These are phyloP conservation scores for Thecaphora frezii DNA, from an alignment of 1,284 basidiomycete species.

Conservation along the genomic window DNA sequence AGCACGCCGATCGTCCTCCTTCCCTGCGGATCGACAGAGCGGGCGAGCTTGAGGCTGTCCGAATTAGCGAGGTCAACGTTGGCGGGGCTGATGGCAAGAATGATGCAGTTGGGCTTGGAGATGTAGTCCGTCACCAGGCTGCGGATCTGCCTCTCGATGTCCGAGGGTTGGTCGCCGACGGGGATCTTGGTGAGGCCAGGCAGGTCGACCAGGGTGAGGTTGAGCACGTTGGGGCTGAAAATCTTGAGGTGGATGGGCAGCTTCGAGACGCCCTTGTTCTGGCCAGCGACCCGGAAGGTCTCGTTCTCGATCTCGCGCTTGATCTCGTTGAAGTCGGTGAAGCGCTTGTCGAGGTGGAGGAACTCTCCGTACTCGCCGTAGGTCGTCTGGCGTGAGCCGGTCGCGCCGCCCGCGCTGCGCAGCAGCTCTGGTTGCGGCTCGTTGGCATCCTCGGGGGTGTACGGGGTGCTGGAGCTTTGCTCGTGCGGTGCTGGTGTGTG, in stretches of 20 bases:
- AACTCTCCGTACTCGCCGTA: conserved; percentile 89
- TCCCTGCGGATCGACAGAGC: conserved; percentile 91
- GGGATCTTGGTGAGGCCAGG: conserved; percentile 84
- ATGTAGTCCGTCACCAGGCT: conserved; percentile 91
- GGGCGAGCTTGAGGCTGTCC: conserved; percentile 92
- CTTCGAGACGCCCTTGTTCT: conserved; percentile 98
- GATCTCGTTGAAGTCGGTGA: conserved; percentile 92
- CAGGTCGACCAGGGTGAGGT: conserved; percentile 91
- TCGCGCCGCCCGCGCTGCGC: conserved; percentile 10
- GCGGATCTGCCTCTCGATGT: conserved; percentile 95
- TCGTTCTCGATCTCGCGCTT: conserved; percentile 96
- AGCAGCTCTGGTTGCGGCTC: conserved; percentile 20
- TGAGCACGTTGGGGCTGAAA: conserved; percentile 90
- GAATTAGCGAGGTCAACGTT: conserved; percentile 99
- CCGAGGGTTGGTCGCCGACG: conserved; percentile 70
- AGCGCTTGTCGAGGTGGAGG: conserved; percentile 90
- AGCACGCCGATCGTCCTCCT: conserved; percentile 92
- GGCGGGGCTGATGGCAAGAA: conserved; percentile 91
- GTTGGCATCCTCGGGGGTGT: conserved; percentile 12
- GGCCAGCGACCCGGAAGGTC: conserved; percentile 93
- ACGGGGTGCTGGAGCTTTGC: conserved; percentile 5
- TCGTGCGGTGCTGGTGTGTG: conserved; percentile 66
- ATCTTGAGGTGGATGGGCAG: conserved; percentile 91
- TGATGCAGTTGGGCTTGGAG: conserved; percentile 93
- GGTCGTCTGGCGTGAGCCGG: conserved; percentile 19